phyloP scores from a whole-genome alignment of 1,139 yeast species.

The Blastobotrys aristatus region DNA sequence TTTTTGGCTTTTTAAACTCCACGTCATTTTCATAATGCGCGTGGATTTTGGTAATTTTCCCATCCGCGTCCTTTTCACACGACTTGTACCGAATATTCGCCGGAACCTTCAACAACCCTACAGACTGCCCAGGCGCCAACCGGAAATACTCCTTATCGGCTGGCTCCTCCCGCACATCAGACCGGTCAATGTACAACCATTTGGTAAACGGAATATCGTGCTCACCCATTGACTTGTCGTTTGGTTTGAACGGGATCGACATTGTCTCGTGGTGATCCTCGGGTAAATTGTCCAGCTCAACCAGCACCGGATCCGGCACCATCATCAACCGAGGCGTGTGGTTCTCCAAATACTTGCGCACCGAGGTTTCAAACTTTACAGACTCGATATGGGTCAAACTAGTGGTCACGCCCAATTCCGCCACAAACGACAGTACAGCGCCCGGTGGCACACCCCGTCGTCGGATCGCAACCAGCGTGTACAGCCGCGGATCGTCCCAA shows the following conservation, averaged over 20 bases:
- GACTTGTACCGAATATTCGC: conserved; percentile 70
- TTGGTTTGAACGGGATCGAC: conserved; percentile 87
- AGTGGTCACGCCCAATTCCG: conserved; percentile 95
- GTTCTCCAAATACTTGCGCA: conserved; percentile 81
- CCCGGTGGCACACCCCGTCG: conserved; percentile 99
- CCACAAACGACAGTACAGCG: conserved; percentile 86
- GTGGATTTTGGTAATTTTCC: conserved; percentile 63
- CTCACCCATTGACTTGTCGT: conserved; percentile 64
- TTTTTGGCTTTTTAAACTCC: conserved; percentile 73
- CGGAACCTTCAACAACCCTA: conserved; percentile 93
- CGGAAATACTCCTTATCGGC: conserved; percentile 60
- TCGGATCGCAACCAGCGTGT: conserved; percentile 87
- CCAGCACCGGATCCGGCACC: conserved; percentile 79
- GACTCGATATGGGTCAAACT: conserved; percentile 87
- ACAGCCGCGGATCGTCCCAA: conserved; percentile 98
- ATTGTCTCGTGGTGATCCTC: conserved; percentile 68
- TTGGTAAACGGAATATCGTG: conserved; percentile 76
- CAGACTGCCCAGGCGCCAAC: conserved; percentile 89
- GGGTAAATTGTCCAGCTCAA: conserved; percentile 74
- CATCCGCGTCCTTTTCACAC: conserved; percentile 56
- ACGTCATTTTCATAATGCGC: conserved; percentile 74
- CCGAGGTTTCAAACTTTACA: conserved; percentile 81
- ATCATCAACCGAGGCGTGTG: conserved; percentile 95
- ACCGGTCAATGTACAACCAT: conserved; percentile 72
- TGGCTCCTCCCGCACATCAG: conserved; percentile 73